Evolutionary conservation across 257 asterid genomes (phyloP), one percentile per base, ranked within the genome.

Genomic region (Gentiana straminea): DNA sequence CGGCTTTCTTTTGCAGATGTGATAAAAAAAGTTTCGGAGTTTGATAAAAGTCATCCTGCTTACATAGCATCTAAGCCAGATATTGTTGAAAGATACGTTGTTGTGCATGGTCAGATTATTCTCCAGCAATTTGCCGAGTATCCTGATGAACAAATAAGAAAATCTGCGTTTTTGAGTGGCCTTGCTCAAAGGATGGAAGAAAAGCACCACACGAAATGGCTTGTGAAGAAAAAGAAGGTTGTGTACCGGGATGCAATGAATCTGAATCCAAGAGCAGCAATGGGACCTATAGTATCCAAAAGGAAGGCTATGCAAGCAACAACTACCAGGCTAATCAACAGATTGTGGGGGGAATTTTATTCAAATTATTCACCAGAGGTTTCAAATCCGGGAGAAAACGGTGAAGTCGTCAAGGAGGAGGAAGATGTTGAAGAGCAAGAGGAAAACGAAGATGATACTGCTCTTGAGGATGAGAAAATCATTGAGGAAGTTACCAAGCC

Each of bases 271-370:
- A 78, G 96, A 75, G 92, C 92, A 37, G 86, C 79, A 51, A 79
- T 87, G 78, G 89, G 57, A 52, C 83, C 94, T 51, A 78, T 76
- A 58, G 73, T 75, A 44, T 89, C 97, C 45, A 83, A 79, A 71
- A 81, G 84, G 75, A 84, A 84, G 78, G 81, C 98, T 51, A 91
- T 91, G 98, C 94, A 84, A 70, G 98, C 98, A 13, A 87, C 98
- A 8, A 81, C 96, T 8, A 87, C 98, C 3, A 81, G 82, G 78
- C 75, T 87, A 56, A 79, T 91, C 61, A 83, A 84, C 71, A 74
- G 92, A 81, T 81, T 87, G 59, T 87, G 98, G 98, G 98, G 88
- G 37, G 96, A 69, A 13, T 91, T 81, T 75, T 91, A 91, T 64
- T 84, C 98, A 54, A 87, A 84, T 58, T 78, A 83, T 80, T 74